phyloP scores from a whole-genome alignment of 805 yeast genomes.

The Jamesozyma spencerorum region DNA sequence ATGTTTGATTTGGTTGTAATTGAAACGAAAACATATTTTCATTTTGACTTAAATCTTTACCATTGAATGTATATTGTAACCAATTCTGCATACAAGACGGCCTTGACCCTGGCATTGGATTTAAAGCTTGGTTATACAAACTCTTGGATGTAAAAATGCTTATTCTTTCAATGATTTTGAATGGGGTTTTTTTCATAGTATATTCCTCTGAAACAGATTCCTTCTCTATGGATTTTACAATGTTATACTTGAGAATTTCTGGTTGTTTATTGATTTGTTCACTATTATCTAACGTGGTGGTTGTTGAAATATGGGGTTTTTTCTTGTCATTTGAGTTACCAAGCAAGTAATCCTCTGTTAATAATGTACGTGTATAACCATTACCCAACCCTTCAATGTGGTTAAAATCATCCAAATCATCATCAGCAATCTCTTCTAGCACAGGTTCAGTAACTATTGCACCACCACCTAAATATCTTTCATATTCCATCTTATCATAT shows the following conservation, averaged over 20 bases:
- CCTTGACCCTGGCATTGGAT: constrained; percentile 23
- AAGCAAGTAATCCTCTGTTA: constrained; percentile 25
- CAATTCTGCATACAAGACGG: constrained; percentile 26
- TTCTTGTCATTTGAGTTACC: constrained; percentile 5
- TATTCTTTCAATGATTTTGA: constrained; percentile 17
- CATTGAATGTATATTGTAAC: constrained; percentile 25
- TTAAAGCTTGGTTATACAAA: constrained; percentile 23
- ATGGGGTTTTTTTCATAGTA: constrained; percentile 16
- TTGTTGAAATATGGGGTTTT: background rate
- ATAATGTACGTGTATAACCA: constrained; percentile 25
- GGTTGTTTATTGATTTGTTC: constrained; percentile 13
- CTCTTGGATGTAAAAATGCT: constrained; percentile 22
- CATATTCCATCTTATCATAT: constrained; percentile 25
- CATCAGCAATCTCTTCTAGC: constrained; percentile 2
- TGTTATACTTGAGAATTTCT: constrained; percentile 22
- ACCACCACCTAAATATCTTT: constrained; percentile 16
- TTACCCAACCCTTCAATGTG: constrained; percentile 28
- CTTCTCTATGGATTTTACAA: constrained; percentile 20
- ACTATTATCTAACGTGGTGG: background rate
- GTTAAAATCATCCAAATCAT: constrained; percentile 22
- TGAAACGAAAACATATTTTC: constrained; percentile 24
- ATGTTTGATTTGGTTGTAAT: constrained; percentile 25
- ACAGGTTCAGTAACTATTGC: background rate
- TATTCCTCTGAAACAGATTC: constrained; percentile 17
- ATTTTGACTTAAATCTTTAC: constrained; percentile 18